Conservation (phyloP, 768 basidiomycete genomes). For the Boletus sensibilis region DNA sequence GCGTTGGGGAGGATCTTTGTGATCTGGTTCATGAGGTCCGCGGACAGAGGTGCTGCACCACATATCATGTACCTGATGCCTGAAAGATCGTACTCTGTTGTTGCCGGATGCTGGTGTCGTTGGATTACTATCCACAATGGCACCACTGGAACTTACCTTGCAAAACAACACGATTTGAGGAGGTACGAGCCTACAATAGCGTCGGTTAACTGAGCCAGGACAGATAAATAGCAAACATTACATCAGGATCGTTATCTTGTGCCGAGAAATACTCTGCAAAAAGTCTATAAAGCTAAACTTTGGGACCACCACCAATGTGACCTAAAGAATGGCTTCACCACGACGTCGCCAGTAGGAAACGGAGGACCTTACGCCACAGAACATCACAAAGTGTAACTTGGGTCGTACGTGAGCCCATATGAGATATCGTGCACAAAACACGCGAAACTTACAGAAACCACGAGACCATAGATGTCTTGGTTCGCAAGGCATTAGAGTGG, state of each 20-base stretch:
- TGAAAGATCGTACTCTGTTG: conserved; percentile 48
- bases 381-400: conserved; percentile 54
- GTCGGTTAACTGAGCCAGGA: neutral
- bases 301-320: conserved; percentile 56
- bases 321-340: conserved; percentile 33
- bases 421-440: neutral
- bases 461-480: conserved; percentile 59
- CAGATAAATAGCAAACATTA: conserved; percentile 22
- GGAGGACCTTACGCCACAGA: conserved; percentile 44
- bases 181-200: conserved; percentile 51
- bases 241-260: conserved; percentile 58
- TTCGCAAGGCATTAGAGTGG: conserved; percentile 13
- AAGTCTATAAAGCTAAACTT: conserved; percentile 64
- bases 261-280: conserved; percentile 56
- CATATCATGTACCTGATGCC: conserved; percentile 53
- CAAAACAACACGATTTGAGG: conserved; percentile 66
- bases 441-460: conserved; percentile 46
- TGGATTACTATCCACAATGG: neutral
- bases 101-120: conserved; percentile 47
- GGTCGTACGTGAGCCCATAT: conserved; percentile 5
- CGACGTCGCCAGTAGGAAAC: neutral
- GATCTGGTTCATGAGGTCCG: conserved; percentile 49
- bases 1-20: conserved; percentile 55
- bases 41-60: conserved; percentile 64
- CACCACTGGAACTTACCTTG: conserved; percentile 45